These are phyloP conservation scores for rapeseed (Brassica napus) DNA, from an alignment of 345 rosid species.

Conservation along the genomic window Da-Ae NC_063436.1:38393501-38394000, in stretches of 20 bases:
- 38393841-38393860: too few relatives aligned
- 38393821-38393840: too few relatives aligned
- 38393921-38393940: too few relatives aligned
- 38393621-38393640: constrained; percentile 87
- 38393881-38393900: too few relatives aligned
- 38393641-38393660: constrained; percentile 72
- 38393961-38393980: background rate
- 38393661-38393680: constrained; percentile 78
- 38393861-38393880: too few relatives aligned
- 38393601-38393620: constrained; percentile 95
- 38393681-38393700: constrained; percentile 96
- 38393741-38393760: too few relatives aligned
- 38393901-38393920: too few relatives aligned
- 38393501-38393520: background rate
- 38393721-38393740: constrained; percentile 78
- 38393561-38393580: constrained; percentile 77
- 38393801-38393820: too few relatives aligned
- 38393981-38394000: background rate
- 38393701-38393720: constrained; percentile 77
- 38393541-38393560: constrained; percentile 75
- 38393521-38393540: background rate
- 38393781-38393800: too few relatives aligned
- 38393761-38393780: too few relatives aligned
- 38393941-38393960: background rate
- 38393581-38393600: constrained; percentile 71